Base-by-base conservation (phyloP, 2,329 filamentous ascomycete genomes). In the Endothia cerciana region DNA sequence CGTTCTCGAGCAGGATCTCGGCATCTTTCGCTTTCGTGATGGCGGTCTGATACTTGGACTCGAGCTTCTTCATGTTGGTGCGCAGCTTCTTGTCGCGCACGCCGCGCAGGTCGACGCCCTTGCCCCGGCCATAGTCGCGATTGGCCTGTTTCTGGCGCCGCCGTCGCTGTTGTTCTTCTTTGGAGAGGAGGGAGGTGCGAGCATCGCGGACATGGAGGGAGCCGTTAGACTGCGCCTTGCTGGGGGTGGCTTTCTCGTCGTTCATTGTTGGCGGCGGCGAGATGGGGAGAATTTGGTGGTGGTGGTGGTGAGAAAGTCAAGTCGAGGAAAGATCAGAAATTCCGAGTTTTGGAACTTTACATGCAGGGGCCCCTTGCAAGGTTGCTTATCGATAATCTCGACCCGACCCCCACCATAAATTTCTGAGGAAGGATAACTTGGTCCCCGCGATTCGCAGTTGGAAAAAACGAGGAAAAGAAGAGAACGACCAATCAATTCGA, bases 11-110 rank as follows among this genome's bases (percentile, higher is more conserved):
- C 72, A 99, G 81, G 65, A 99, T 95, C 79, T 99, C 95, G 28
- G 94, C 93, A 82, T 97, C 94, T 79, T 97, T 97, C 19, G 95
- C 93, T 77, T 91, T 90, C 43, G 96, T 78, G 0, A 91, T 82
- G 1, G 94, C 94, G 72, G 90, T 86, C 73, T 93, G 87, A 79
- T 93, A 94, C 77, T 95, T 95, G 67, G 82, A 81, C 76, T 99
- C 95, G 56, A 97, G 84, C 1, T 83, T 83, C 74, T 89, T 90
- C 60, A 99, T 80, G 70, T 92, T 97, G 15, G 88, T 86, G 59
- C 93, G 90, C 69, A 98, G 80, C 77, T 98, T 99, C 84, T 92
- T 96, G 82, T 98, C 93, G 73, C 89, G 91, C 73, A 97, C 87
- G 10, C 81, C 83, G 74, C 90, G 90, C 56, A 89, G 84, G 66